Evolutionary conservation across 2,329 filamentous ascomycete genomes (phyloP).

Genomic region (Fusarium vanettenii): DNA sequence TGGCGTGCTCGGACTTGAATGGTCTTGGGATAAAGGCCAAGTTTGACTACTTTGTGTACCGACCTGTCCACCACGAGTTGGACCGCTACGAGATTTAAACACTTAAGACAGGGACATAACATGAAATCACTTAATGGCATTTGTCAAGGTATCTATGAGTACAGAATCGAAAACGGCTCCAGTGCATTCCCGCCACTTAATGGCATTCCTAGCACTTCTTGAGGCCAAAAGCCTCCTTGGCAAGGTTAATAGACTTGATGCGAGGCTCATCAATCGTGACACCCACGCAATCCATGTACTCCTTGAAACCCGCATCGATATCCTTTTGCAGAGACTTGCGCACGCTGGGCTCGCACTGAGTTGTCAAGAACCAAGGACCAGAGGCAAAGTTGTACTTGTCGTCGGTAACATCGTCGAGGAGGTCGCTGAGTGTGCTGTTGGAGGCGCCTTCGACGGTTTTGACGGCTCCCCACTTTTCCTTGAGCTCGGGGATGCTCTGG

Average conservation of each 20-base stretch:
- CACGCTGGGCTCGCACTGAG: conserved; percentile 54
- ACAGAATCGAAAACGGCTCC: not conserved
- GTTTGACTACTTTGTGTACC: conserved; percentile 66
- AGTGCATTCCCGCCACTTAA: not conserved
- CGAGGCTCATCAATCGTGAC: conserved; percentile 49
- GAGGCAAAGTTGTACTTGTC: conserved; percentile 67
- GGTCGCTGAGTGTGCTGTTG: conserved; percentile 49
- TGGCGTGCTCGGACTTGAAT: conserved; percentile 68
- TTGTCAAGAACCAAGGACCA: conserved; percentile 63
- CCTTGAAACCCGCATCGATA: conserved; percentile 55
- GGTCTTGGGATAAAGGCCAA: conserved; percentile 58
- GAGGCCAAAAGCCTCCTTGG: conserved; percentile 61
- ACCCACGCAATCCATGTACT: conserved; percentile 63
- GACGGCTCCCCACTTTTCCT: conserved; percentile 46
- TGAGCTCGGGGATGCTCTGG: conserved; percentile 53
- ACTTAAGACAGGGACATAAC: not conserved
- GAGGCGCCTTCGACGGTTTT: conserved; percentile 41
- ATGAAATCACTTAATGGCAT: not conserved
- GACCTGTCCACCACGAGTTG: conserved; percentile 57
- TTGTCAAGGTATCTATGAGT: not conserved
- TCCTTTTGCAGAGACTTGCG: conserved; percentile 49
- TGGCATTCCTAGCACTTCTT: not conserved
- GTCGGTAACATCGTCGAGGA: conserved; percentile 58
- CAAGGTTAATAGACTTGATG: conserved; percentile 55
- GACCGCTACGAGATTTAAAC: conserved; percentile 59